These are phyloP conservation scores for Cenchrus fungigraminus DNA, from an alignment of 176 grass and related monocot genomes.

Conservation along the genomic window DNA sequence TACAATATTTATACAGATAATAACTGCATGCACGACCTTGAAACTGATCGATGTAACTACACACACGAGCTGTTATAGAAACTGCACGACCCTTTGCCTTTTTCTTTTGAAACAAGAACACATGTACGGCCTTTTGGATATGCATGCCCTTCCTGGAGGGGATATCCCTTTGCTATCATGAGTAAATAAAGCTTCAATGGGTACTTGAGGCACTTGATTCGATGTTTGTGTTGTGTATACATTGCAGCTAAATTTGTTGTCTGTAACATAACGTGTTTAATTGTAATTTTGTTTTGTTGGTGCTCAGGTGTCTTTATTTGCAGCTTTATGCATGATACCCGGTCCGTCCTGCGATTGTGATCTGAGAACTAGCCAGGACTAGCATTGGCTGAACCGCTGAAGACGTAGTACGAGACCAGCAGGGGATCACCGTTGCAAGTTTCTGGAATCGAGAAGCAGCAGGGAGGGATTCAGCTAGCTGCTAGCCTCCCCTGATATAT, in stretches of 20 bases:
- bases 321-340: not conserved
- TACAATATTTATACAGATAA: not conserved
- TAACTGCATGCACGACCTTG: not conserved
- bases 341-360: no score
- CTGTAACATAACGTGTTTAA: not conserved
- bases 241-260: not conserved
- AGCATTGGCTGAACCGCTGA: no score
- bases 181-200: slow-evolving; percentile 21
- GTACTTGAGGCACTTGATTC: not conserved
- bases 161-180: not conserved
- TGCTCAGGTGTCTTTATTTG: not conserved
- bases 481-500: no score
- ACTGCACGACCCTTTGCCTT: slow-evolving; percentile 12
- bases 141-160: not conserved
- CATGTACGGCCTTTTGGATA: slow-evolving; percentile 2
- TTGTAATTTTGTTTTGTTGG: not conserved
- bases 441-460: no score
- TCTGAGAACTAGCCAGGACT: no score
- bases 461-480: no score
- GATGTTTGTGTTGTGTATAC: not conserved
- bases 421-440: no score
- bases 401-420: no score
- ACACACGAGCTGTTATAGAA: not conserved
- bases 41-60: not conserved
- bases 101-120: not conserved